Percentiles rank a stretch among this genome's conserved stretches.
Conservation (phyloP, 345 rosid species). For the Citrus mangshanensis region DNA sequence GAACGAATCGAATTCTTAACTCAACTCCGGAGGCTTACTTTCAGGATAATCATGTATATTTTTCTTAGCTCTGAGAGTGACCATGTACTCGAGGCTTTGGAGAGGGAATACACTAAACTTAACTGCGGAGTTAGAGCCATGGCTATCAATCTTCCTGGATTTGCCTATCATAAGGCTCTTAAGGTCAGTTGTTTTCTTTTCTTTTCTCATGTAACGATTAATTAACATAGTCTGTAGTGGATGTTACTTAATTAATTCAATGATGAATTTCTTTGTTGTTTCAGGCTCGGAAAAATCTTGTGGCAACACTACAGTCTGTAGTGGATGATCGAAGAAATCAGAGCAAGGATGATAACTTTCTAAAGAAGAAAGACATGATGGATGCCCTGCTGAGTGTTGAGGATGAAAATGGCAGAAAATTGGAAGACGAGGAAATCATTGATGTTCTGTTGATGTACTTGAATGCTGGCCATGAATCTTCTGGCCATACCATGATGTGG, state of each 20-base stretch:
- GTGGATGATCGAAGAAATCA: constrained; percentile 55
- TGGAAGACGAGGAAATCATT: constrained; percentile 71
- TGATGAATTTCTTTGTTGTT: neutral
- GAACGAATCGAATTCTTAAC: constrained; percentile 67
- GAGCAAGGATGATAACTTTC: constrained; percentile 12
- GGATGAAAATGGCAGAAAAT: constrained; percentile 67
- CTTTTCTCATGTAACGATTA: neutral
- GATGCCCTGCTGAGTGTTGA: constrained; percentile 58
- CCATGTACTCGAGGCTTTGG: constrained; percentile 56
- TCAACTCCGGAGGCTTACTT: constrained; percentile 72
- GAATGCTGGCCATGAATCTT: constrained; percentile 92
- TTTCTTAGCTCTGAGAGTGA: constrained; percentile 74
- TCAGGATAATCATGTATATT: constrained; percentile 73
- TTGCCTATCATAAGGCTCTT: constrained; percentile 74
- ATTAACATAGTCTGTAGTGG: neutral
- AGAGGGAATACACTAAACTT: constrained; percentile 67
- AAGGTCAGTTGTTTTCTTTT: constrained; percentile 38
- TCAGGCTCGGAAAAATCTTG: constrained; percentile 81
- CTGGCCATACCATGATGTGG: constrained; percentile 86
- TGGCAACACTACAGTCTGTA: constrained; percentile 47
- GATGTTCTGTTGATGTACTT: constrained; percentile 78
- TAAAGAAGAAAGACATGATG: constrained; percentile 66
- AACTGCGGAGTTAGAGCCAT: constrained; percentile 83
- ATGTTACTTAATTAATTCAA: neutral
- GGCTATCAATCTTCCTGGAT: constrained; percentile 87